Conservation (phyloP, 73 alveolate genomes). For the Stentor roeselii region DNA sequence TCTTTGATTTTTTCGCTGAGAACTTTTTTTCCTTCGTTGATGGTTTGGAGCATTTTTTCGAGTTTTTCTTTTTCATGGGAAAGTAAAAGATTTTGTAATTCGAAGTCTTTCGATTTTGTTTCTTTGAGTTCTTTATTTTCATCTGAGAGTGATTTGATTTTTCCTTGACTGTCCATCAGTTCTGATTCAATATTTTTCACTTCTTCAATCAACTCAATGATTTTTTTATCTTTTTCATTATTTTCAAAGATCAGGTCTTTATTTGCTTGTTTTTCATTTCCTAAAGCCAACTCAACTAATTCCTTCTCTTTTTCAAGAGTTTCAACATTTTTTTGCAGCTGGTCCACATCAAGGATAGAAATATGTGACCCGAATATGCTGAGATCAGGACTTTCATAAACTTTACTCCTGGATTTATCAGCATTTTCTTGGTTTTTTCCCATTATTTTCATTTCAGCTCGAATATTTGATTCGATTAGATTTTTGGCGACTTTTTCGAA, state of each 20-base stretch:
- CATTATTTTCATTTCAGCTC: neutral
- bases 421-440: neutral
- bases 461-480: neutral
- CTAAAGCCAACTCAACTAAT: neutral
- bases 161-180: neutral
- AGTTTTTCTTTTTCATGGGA: neutral
- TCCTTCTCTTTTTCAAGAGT: neutral
- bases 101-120: too few species aligned
- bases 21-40: neutral
- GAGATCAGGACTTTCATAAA: neutral
- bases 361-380: neutral
- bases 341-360: neutral
- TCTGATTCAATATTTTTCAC: neutral
- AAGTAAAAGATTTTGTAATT: too few species aligned
- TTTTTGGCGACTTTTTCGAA: neutral
- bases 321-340: neutral
- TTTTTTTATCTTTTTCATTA: neutral
- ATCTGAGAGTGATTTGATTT: too few species aligned
- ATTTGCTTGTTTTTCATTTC: neutral
- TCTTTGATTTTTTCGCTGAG: neutral
- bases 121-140: too few species aligned
- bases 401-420: neutral
- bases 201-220: neutral
- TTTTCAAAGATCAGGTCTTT: neutral
- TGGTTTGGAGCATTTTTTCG: neutral